Percentiles rank a stretch among this genome's conserved stretches.
Conservation (phyloP, 2,329 filamentous ascomycete species). For the Cladophialophora yegresii region DNA sequence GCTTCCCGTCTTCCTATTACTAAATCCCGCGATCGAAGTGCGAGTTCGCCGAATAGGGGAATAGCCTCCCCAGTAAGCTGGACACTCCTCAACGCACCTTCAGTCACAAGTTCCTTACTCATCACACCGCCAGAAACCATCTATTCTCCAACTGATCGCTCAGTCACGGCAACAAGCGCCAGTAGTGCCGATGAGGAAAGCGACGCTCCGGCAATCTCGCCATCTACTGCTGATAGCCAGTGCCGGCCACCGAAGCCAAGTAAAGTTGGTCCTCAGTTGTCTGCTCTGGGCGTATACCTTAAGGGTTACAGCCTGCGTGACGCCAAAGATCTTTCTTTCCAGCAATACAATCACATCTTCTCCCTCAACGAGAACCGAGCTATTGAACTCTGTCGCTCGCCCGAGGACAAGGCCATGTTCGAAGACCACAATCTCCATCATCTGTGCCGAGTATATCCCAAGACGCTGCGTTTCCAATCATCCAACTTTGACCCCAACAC, state of each 20-base stretch:
- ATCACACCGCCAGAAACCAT: constrained; percentile 53
- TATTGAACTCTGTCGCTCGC: constrained; percentile 73
- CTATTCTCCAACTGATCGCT: constrained; percentile 55
- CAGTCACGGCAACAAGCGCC: constrained; percentile 56
- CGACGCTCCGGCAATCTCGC: constrained; percentile 57
- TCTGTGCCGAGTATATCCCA: constrained; percentile 92
- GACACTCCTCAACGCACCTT: constrained; percentile 55
- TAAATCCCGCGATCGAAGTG: constrained; percentile 61
- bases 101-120: constrained; percentile 46
- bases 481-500: constrained; percentile 92
- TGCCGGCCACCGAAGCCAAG: constrained; percentile 66
- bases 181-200: constrained; percentile 74
- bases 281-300: constrained; percentile 80
- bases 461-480: constrained; percentile 76
- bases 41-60: constrained; percentile 68
- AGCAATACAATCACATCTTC: constrained; percentile 89
- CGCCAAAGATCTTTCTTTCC: constrained; percentile 76
- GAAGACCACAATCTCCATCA: constrained; percentile 89
- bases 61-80: constrained; percentile 40
- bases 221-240: constrained; percentile 60
- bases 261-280: constrained; percentile 82
- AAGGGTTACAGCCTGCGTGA: constrained; percentile 79
- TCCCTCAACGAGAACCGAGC: constrained; percentile 92
- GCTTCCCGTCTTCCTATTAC: constrained; percentile 47
- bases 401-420: constrained; percentile 73